Evolutionary conservation across 495 filamentous ascomycete genomes (phyloP).

Genomic region (Lepraria neglecta): DNA sequence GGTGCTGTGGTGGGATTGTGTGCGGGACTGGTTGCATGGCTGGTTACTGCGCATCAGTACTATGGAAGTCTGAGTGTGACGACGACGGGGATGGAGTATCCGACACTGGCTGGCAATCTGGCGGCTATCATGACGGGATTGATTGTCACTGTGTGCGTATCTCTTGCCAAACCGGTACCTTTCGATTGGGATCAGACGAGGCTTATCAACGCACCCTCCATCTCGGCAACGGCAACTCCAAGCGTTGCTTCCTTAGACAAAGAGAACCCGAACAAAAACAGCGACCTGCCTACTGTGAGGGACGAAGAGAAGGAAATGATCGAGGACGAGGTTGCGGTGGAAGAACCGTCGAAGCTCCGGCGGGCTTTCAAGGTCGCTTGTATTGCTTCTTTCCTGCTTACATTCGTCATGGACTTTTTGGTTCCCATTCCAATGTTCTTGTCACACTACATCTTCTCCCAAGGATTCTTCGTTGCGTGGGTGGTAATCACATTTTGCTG

Average conservation of each 20-base stretch:
- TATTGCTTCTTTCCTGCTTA: conserved; percentile 55
- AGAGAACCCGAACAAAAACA: background rate
- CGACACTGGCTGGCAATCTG: conserved; percentile 34
- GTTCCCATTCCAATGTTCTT: conserved; percentile 78
- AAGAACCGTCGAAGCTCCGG: conserved; percentile 52
- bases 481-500: conserved; percentile 62
- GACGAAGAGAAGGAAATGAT: conserved; percentile 26
- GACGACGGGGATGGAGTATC: conserved; percentile 37
- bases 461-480: conserved; percentile 69
- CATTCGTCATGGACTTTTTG: conserved; percentile 57
- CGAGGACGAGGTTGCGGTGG: conserved; percentile 33
- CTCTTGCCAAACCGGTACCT: conserved; percentile 27
- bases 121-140: conserved; percentile 32
- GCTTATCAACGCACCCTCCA: conserved; percentile 25
- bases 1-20: conserved; percentile 40
- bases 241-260: conserved; percentile 17
- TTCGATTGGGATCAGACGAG: conserved; percentile 35
- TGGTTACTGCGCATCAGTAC: conserved; percentile 39
- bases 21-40: conserved; percentile 44
- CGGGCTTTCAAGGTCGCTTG: conserved; percentile 61
- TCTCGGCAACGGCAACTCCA: conserved; percentile 11
- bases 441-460: conserved; percentile 61
- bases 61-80: conserved; percentile 43
- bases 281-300: conserved; percentile 12
- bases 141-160: conserved; percentile 30